These are phyloP conservation scores for Phanerochaete sordida DNA, from an alignment of 768 basidiomycete species.

Conservation along the genomic window DNA sequence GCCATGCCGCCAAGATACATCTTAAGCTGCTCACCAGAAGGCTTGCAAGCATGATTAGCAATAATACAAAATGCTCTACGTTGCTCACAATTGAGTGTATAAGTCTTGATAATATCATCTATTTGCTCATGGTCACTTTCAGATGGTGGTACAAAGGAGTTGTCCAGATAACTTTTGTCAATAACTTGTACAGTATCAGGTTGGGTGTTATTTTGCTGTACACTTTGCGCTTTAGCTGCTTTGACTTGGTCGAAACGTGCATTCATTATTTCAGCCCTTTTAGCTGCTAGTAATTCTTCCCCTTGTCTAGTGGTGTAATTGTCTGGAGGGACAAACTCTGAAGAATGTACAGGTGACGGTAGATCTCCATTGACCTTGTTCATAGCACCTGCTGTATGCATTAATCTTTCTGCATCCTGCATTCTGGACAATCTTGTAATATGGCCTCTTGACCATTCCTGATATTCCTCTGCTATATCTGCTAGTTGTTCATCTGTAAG, in stretches of 20 bases:
- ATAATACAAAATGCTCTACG: constrained; percentile 18
- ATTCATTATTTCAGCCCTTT: not conserved
- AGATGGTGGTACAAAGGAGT: not conserved
- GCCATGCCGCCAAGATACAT: constrained; percentile 24
- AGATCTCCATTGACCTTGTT: too few relatives aligned
- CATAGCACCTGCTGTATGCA: not conserved
- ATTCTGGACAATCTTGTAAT: not conserved
- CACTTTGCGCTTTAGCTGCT: not conserved
- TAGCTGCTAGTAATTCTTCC: not conserved
- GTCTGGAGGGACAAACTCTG: too few relatives aligned
- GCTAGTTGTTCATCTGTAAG: not conserved
- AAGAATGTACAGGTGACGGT: too few relatives aligned
- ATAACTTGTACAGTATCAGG: not conserved
- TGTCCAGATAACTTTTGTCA: not conserved
- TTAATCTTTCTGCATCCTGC: not conserved
- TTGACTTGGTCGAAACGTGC: not conserved
- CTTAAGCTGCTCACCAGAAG: constrained; percentile 6
- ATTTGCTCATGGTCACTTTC: not conserved
- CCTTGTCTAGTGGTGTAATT: not conserved
- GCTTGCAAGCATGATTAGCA: constrained; percentile 13
- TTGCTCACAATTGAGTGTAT: constrained; percentile 19
- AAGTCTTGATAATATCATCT: not conserved
- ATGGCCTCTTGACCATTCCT: not conserved
- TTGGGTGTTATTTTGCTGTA: not conserved
- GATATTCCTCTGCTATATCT: not conserved